Conservation (phyloP, 768 basidiomycete genomes). For the Inosperma sp. region DNA sequence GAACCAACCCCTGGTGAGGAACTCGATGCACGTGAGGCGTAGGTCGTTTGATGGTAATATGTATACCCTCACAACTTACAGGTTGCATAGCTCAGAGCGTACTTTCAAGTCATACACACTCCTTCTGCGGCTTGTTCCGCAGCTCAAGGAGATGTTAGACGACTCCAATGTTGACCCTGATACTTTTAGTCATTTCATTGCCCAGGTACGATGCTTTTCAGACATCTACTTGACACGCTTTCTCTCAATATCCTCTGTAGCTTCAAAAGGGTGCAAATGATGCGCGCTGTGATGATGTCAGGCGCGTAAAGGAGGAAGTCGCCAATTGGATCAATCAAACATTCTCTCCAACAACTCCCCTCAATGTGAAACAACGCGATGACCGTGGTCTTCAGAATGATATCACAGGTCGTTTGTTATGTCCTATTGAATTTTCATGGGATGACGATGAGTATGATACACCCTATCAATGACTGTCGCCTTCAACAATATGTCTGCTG, state of each 20-base stretch:
- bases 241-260: no score
- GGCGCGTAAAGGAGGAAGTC: slow-evolving; percentile 12
- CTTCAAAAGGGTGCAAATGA: no score
- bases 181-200: no score
- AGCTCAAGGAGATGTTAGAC: background rate
- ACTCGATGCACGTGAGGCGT: background rate
- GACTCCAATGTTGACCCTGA: background rate
- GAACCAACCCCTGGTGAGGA: background rate
- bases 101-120: background rate
- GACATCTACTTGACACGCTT: no score
- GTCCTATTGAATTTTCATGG: slow-evolving; percentile 8
- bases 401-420: no score
- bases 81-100: background rate
- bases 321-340: slow-evolving; percentile 19
- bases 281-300: slow-evolving; percentile 21
- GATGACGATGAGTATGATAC: slow-evolving; percentile 12
- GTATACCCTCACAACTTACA: background rate
- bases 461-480: background rate
- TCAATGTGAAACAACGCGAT: slow-evolving; percentile 2
- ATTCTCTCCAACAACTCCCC: background rate
- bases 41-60: background rate
- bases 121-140: background rate
- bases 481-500: no score
- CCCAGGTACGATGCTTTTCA: no score
- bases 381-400: slow-evolving; percentile 11